Evolutionary conservation across 148 eudicot genomes (phyloP).

Genomic region (Cornus controversa): DNA sequence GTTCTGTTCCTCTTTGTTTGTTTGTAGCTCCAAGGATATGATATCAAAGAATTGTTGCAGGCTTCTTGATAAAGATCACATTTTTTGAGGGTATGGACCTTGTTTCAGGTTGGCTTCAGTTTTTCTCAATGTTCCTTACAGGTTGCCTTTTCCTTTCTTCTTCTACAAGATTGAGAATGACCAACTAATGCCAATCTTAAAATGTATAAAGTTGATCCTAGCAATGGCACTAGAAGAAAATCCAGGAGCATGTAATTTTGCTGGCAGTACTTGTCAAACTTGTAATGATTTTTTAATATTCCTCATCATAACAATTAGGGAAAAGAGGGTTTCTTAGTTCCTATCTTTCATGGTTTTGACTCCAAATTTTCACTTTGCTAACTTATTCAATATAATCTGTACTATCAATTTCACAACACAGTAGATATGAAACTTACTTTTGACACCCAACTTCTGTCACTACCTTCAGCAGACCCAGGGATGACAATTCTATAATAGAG

Average conservation of each 20-base stretch:
- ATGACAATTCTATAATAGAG: no score
- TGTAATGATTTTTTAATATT: background rate
- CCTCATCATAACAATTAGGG: no score
- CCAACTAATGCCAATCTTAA: background rate
- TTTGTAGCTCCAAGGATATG: conserved; percentile 87
- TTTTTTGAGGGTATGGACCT: background rate
- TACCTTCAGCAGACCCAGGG: no score
- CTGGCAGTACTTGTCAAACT: background rate
- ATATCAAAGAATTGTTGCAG: conserved; percentile 79
- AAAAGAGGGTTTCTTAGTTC: no score
- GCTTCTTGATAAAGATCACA: conserved; percentile 33
- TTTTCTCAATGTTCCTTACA: background rate
- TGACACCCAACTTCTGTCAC: no score
- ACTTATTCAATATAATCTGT: no score
- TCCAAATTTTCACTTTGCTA: no score
- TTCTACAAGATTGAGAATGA: background rate
- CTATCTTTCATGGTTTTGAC: no score
- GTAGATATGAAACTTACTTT: no score
- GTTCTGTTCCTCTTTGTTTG: background rate
- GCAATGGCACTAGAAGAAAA: background rate
- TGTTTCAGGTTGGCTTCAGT: conserved; percentile 3
- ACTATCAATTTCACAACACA: no score
- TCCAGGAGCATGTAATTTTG: background rate
- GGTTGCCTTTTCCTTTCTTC: background rate
- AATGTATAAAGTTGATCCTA: background rate